Evolutionary conservation across 2,329 filamentous ascomycete species (phyloP), one percentile per base, ranked within the genome.

Genomic region (Trichoderma sp.): DNA sequence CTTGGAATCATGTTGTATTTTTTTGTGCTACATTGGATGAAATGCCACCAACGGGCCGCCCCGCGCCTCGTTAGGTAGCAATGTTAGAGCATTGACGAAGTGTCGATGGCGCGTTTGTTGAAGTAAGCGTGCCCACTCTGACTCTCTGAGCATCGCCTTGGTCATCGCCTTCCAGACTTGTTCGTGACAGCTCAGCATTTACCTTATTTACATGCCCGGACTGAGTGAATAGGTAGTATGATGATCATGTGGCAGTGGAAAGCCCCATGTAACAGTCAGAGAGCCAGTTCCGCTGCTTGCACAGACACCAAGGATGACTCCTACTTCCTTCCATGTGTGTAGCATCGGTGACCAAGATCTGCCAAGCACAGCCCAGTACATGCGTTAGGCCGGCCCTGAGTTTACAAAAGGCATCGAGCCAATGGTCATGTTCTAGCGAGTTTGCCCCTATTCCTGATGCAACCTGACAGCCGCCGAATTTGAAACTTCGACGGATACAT

Each of bases 21-120:
- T 8, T n/a, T 29, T 4, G 29, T 32, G 17, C 5, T 6, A 42
- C 19, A 10, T 35, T 4, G 6, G 22, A 52, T 19, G 42, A 52
- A 53, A 29, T 27, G 25, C 22, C 19, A 42, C 60, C 25, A n/a
- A 56, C 60, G 60, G 60, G 50, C 60, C 60, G 60, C 60, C n/a
- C 60, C 60, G 60, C 35, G 34, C 25, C 35, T 32, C 12, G 25
- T 32, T n/a, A 39, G 35, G 34, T n/a, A 27, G 13, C 58, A 35
- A 25, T n/a, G 27, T 12, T 39, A 17, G 15, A 35, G 34, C 32
- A 63, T 13, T 25, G 34, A 22, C 29, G 37, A 52, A 13, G 22
- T 19, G 25, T 25, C 12, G 8, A 32, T 15, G 48, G 22, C 57
- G 42, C 5, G 19, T 48, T 48, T 22, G 42, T 22, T 32, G 56